Base-by-base conservation (phyloP, 305 asterid genomes). In the Fraxinus dipetala region DNA sequence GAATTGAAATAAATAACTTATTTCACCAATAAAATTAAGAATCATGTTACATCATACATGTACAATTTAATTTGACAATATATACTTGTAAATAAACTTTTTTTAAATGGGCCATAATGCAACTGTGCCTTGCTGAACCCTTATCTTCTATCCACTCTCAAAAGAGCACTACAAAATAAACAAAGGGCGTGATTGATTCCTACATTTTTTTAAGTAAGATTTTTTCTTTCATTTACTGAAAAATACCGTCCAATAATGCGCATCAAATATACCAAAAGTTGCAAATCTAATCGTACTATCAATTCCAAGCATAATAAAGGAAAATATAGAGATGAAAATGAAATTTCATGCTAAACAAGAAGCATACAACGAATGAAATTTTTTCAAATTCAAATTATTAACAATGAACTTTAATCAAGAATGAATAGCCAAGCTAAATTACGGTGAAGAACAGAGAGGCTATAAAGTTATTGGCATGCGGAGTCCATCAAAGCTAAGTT, bases 401-500 rank as follows among this genome's bases (percentile, higher is more conserved):
- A 8, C 45, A 38, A 8, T 11, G 45, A 8, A 9, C 18, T 26
- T 28, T 10, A 20, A 26, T 26, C 20, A 30, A 69, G 35, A 65
- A 30, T 69, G 75, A 69, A 24, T 28, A 13, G n/a, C 9, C 11
- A 24, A 61, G 14, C 65, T n/a, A 20, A 48, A 4, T 34, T 59
- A 76, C 73, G 75, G 65, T 30, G 51, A 43, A 84, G 79, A 56
- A 14, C 16, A 20, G 51, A 40, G 24, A 67, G 85, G 85, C 84
- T 90, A 90, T 34, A 93, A 87, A 83, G 78, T 86, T 69, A 93
- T 82, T 1, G 97, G 97, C 56, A 94, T 90, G 28, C 98, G 92
- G 80, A 94, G 97, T 10, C 98, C 99, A 4, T 96, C 99, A 79
- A 90, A 90, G 89, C 99, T 94, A 83, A 96, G 98, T 81, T 96